Percentiles rank a stretch among this genome's conserved stretches.
Conservation (phyloP, 306 rosid genomes). For the Medicago ruthenica region DNA sequence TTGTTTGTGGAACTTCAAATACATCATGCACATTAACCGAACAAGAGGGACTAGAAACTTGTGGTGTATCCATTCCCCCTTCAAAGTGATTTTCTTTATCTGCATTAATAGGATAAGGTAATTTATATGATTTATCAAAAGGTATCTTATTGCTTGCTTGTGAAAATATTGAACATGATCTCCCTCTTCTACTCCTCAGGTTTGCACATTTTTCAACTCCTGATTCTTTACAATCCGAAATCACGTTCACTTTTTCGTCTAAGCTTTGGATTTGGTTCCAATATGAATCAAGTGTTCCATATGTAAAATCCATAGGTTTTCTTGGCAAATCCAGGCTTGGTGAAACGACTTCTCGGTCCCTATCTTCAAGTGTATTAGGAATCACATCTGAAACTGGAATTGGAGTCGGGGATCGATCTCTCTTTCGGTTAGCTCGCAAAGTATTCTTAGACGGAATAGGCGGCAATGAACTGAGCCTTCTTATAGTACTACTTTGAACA, state of each 20-base stretch:
- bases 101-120: conserved; percentile 14
- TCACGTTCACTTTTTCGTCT: conserved; percentile 75
- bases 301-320: conserved; percentile 35
- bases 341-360: conserved; percentile 44
- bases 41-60: conserved; percentile 40
- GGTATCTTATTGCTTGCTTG: conserved; percentile 40
- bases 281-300: conserved; percentile 54
- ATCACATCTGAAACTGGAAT: conserved; percentile 40
- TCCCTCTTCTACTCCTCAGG: conserved; percentile 47
- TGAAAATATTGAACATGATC: conserved; percentile 56
- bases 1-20: conserved; percentile 70
- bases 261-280: conserved; percentile 68
- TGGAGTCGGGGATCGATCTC: conserved; percentile 52
- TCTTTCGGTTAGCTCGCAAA: conserved; percentile 50
- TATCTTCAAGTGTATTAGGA: conserved; percentile 41
- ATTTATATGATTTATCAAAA: conserved; percentile 32
- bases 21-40: conserved; percentile 68
- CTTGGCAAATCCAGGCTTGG: conserved; percentile 47
- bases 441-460: conserved; percentile 54
- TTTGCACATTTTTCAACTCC: conserved; percentile 44
- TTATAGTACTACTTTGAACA: conserved; percentile 41
- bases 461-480: conserved; percentile 79
- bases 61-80: conserved; percentile 38
- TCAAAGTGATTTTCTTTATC: conserved; percentile 35
- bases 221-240: conserved; percentile 59